Evolutionary conservation across 345 rosid species (phyloP), one percentile per base, ranked within the genome.

Genomic region (Arabis alpina): DNA sequence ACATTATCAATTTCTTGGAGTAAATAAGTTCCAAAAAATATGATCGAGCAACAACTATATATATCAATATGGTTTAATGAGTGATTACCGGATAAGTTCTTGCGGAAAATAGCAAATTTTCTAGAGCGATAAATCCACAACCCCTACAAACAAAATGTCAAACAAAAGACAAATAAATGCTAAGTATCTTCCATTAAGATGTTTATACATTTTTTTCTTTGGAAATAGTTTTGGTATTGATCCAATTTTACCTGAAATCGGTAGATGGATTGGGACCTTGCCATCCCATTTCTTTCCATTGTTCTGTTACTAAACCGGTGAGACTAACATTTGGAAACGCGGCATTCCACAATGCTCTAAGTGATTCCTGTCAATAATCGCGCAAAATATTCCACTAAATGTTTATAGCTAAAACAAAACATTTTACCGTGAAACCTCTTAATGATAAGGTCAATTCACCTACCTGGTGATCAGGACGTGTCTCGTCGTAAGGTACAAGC

Each of bases 251-350:
- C 98, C 98, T 87, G 61, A 94, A 94, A 83, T 94, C 99, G 14
- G 99, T 94, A 15, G 99, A 86, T 44, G 99, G 99, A 83, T 91
- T 94, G 61, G 84, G 83, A 76, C 99, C 99, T 82, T 94, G 99
- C 99, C 99, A 94, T 51, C 99, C 99, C 99, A 94, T 94, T 7
- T 91, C 96, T 82, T 94, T 94, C 99, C 99, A 94, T 61, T 94
- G 99, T 76, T 89, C 93, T 24, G 98, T 84, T 54, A 94, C 85
- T 79, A 91, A 60, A 71, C 95, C 90, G 39, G 65, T 80, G 61
- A 94, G 77, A 62, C 60, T 56, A 74, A 84, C 80, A 76, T 84
- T 79, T 3, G 98, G 99, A 80, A 80, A 94, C 47, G 99, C 87
- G 23, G 66, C 64, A 66, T 71, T 59, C 99, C 99, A 94, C 81